Conservation (phyloP, 345 rosid genomes). For the Punica granatum region DNA sequence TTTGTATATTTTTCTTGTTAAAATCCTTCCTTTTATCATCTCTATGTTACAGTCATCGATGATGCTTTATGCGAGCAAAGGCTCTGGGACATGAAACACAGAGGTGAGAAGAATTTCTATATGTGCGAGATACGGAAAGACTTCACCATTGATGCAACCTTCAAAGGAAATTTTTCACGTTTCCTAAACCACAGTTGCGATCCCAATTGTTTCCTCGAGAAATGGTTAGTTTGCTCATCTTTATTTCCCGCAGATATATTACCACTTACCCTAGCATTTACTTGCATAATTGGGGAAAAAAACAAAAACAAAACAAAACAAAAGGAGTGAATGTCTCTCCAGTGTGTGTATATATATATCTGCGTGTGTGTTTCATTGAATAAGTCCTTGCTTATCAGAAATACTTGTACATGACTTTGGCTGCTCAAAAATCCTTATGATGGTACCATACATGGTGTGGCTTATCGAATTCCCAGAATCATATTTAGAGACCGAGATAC, state of each 20-base stretch:
- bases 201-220: conserved; percentile 81
- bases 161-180: conserved; percentile 87
- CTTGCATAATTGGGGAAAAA: not conserved
- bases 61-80: conserved; percentile 86
- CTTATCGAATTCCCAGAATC: not conserved
- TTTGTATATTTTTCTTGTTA: not conserved
- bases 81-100: conserved; percentile 97
- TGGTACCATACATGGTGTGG: not conserved
- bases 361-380: not conserved
- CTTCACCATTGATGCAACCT: conserved; percentile 96
- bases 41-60: conserved; percentile 62
- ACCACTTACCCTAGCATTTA: not conserved
- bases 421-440: not conserved
- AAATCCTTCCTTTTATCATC: conserved; percentile 3
- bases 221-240: conserved; percentile 51
- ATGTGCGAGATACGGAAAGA: conserved; percentile 97
- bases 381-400: not conserved
- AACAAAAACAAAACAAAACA: not conserved
- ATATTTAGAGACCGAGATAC: not conserved
- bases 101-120: conserved; percentile 74
- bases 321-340: not conserved
- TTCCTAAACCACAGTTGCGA: conserved; percentile 90
- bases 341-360: too few relatives aligned
- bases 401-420: not conserved
- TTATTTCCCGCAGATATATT: not conserved